Conservation (phyloP, 352 stramenopile species). For the Pythium phragmitis region DNA sequence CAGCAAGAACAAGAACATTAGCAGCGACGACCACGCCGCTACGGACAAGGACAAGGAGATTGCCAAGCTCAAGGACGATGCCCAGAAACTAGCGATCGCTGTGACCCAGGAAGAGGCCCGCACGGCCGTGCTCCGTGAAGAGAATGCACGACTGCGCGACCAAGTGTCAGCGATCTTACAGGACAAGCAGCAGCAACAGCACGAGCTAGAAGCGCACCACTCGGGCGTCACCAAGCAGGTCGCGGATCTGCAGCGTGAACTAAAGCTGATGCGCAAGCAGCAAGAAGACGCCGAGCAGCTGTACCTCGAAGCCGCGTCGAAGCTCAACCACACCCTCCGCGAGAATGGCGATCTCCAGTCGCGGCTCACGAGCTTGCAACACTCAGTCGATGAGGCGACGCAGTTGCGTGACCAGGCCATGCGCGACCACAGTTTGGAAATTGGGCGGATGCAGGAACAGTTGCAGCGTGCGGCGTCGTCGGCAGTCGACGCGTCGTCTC, state of each 20-base stretch:
- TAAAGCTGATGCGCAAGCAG: conserved; percentile 43
- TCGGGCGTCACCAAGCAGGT: conserved; percentile 26
- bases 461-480: conserved; percentile 2
- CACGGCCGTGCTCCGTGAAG: conserved; percentile 50
- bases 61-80: conserved; percentile 34
- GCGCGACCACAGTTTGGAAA: conserved; percentile 3
- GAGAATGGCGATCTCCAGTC: conserved; percentile 34
- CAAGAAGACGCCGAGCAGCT: conserved; percentile 58
- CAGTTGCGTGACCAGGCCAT: conserved; percentile 9
- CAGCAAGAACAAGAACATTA: conserved; percentile 10
- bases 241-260: conserved; percentile 43
- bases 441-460: conserved; percentile 17
- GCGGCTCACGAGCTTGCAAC: conserved; percentile 17
- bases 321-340: conserved; percentile 54
- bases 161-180: conserved; percentile 42
- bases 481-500: neutral
- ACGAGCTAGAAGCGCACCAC: conserved; percentile 31
- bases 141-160: conserved; percentile 50
- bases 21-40: conserved; percentile 19
- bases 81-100: conserved; percentile 29
- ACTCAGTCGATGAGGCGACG: conserved; percentile 14
- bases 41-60: conserved; percentile 27
- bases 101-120: conserved; percentile 48
- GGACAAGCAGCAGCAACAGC: conserved; percentile 55
- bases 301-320: conserved; percentile 58